Evolutionary conservation across 768 basidiomycete species (phyloP).

Genomic region (Lentinula boryana): DNA sequence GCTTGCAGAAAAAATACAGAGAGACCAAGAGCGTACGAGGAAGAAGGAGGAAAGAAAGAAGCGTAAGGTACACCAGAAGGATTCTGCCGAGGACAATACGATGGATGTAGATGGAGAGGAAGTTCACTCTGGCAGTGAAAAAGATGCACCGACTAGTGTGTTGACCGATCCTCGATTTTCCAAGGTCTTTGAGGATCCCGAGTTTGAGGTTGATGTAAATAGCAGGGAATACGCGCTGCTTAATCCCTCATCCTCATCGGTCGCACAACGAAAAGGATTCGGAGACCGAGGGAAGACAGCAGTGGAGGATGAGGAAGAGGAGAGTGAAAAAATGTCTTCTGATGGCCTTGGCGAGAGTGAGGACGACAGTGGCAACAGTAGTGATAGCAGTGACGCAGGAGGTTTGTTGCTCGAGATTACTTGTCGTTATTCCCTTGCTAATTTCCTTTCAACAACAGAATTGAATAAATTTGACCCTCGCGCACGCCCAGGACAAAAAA

Average conservation of each 20-base stretch:
- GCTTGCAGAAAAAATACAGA: conserved; percentile 78
- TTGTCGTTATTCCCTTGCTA: neutral
- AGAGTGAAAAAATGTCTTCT: conserved; percentile 66
- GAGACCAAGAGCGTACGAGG: conserved; percentile 55
- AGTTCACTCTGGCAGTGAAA: conserved; percentile 14
- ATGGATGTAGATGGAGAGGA: conserved; percentile 25
- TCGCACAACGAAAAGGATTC: conserved; percentile 35
- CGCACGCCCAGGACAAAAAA: conserved; percentile 41
- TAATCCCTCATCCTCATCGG: conserved; percentile 86
- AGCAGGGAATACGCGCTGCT: conserved; percentile 87
- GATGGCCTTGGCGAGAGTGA: conserved; percentile 44
- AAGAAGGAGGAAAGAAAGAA: conserved; percentile 52
- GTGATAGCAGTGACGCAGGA: conserved; percentile 54
- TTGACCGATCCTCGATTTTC: conserved; percentile 87
- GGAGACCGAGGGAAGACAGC: conserved; percentile 57
- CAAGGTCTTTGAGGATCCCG: conserved; percentile 85
- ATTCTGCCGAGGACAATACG: conserved; percentile 27
- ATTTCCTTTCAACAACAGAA: conserved; percentile 18
- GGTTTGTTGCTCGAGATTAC: conserved; percentile 25
- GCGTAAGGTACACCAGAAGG: conserved; percentile 29
- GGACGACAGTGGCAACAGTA: conserved; percentile 32
- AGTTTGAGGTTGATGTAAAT: conserved; percentile 86
- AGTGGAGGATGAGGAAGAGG: conserved; percentile 86
- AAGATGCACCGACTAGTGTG: conserved; percentile 36
- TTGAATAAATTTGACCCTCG: conserved; percentile 48